These are phyloP conservation scores for Cryptococcus sp. DNA, from an alignment of 1,284 basidiomycete genomes.

Conservation along the genomic window DNA sequence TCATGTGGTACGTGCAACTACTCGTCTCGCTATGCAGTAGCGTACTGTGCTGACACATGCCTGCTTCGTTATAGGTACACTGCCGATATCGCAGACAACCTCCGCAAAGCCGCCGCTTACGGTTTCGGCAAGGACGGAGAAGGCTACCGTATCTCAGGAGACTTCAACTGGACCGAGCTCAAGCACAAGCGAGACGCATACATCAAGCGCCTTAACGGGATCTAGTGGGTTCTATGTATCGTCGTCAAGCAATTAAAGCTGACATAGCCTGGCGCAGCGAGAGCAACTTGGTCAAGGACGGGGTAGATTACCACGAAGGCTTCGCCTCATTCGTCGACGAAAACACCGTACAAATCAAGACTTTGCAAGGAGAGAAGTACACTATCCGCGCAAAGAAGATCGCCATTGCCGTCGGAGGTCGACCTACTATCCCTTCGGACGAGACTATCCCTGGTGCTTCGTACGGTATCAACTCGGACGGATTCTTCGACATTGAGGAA, in stretches of 20 bases:
- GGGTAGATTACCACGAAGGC: conserved; percentile 85
- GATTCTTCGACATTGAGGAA: conserved; percentile 88
- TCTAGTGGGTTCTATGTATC: conserved; percentile 62
- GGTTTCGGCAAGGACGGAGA: conserved; percentile 64
- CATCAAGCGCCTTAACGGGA: conserved; percentile 84
- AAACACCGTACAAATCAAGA: conserved; percentile 68
- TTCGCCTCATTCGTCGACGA: conserved; percentile 71
- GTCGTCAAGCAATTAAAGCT: not conserved
- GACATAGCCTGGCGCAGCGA: conserved; percentile 53
- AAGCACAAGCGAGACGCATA: conserved; percentile 95
- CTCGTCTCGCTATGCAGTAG: too few species aligned
- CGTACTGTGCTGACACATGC: too few species aligned
- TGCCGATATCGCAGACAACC: conserved; percentile 84
- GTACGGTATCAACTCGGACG: conserved; percentile 89
- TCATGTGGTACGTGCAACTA: conserved; percentile 75
- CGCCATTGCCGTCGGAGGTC: conserved; percentile 82
- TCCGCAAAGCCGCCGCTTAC: conserved; percentile 73
- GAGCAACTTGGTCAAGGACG: conserved; percentile 81
- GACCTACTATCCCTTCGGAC: conserved; percentile 78
- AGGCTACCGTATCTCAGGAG: conserved; percentile 57
- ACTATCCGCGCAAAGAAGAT: conserved; percentile 72
- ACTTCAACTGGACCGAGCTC: conserved; percentile 88
- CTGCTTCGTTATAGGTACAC: conserved; percentile 62
- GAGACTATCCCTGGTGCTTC: conserved; percentile 82
- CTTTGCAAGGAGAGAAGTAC: conserved; percentile 64